Evolutionary conservation across 768 basidiomycete genomes (phyloP), one percentile per base, ranked within the genome.

Genomic region (Scleroderma citrinum): DNA sequence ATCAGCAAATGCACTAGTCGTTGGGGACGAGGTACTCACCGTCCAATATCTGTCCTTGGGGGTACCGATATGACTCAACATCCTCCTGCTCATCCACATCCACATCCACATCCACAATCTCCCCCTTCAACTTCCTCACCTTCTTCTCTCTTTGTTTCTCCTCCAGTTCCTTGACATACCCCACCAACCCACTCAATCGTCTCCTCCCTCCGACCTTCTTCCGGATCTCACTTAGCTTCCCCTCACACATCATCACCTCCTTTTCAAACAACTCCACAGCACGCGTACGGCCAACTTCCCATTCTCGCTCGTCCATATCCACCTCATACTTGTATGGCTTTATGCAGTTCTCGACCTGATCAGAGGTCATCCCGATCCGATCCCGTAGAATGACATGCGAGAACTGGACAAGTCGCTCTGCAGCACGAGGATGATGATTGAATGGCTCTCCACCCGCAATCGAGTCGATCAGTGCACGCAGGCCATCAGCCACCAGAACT

Each of bases 281-380:
- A 44, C 81, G 73, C 56, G 76, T 77, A 43, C 94, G 73, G 1
- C 96, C 96, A 2, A 73, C 61, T 57, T 91, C 89, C 96, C 96
- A 99, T 66, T 99, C 96, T 36, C 85, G 73, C 13, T 81, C 77
- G 54, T 97, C 93, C 13, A 97, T 87, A 63, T 99, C 96, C 23
- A 98, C 85, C 61, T 98, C 95, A 61, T 96, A 95, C 73, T 99
- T 99, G 78, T 82, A 97, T 24, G 95, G 96, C 69, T 99, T 99
- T 76, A 99, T 97, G 68, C 92, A 95, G 67, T 98, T 99, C 74
- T 99, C 96, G 14, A 99, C 95, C 69, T 98, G 95, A 65, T 99
- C 96, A 5, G 91, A 87, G n/a, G 96, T 92, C 48, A 95, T 70
- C 14, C 91, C 88, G 49, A 97, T 87, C 6, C 95, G 81, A 60